These are phyloP conservation scores for Macrotyloma uniflorum DNA, from an alignment of 306 rosid genomes.

Conservation along the genomic window DNA sequence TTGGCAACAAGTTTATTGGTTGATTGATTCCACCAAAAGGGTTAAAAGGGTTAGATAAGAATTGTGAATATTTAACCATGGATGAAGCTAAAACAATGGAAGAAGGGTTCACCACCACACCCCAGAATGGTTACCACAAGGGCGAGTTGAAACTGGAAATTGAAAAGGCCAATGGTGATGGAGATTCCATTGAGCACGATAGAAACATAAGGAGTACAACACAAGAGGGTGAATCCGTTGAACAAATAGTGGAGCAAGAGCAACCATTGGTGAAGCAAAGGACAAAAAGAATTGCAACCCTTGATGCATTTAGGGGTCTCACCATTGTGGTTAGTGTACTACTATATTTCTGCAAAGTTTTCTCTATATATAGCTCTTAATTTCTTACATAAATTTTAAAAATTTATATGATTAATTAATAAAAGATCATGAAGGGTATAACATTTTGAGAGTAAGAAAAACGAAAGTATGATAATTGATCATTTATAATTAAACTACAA, in stretches of 20 bases:
- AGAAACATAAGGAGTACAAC: constrained; percentile 5
- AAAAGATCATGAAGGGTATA: no score
- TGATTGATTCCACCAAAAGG: not conserved
- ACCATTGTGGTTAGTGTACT: constrained; percentile 62
- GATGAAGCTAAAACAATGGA: constrained; percentile 63
- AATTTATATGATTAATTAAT: no score
- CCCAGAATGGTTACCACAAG: constrained; percentile 21
- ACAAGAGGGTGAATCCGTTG: not conserved
- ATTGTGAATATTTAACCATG: constrained; percentile 33
- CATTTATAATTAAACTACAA: no score
- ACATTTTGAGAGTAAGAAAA: no score
- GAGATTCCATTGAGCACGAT: constrained; percentile 36
- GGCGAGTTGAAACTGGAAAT: not conserved
- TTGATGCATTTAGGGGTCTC: constrained; percentile 82
- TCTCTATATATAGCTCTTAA: no score
- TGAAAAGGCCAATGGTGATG: constrained; percentile 1
- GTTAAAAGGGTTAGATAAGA: not conserved
- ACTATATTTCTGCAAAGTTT: no score
- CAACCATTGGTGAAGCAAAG: constrained; percentile 42
- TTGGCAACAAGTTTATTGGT: not conserved
- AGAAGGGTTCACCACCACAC: constrained; percentile 43
- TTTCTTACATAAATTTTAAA: no score
- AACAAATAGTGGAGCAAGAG: constrained; percentile 9
- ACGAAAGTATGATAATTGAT: no score
- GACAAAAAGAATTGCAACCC: constrained; percentile 66